Percentiles rank a stretch among this genome's conserved stretches.
These are phyloP conservation scores for Kondoa malvinella DNA, from an alignment of 768 basidiomycete species.

Conservation along the genomic window DNA sequence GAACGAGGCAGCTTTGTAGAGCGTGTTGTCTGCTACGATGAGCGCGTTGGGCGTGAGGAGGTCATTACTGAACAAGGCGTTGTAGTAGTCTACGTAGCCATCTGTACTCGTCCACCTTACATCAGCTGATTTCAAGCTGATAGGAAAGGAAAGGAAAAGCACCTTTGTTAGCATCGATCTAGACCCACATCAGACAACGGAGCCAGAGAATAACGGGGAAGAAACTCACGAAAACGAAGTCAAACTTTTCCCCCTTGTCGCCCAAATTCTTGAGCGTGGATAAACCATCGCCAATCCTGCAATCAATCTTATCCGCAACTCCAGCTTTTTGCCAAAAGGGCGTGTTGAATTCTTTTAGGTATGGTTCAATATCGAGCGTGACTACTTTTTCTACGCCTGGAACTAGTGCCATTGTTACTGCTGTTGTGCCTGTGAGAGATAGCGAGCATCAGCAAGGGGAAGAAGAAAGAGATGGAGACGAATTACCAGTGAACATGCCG, in stretches of 20 bases:
- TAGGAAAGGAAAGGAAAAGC: conserved; percentile 18
- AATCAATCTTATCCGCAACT: conserved; percentile 23
- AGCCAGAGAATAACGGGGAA: not conserved
- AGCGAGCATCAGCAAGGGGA: not conserved
- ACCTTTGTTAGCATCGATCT: conserved; percentile 25
- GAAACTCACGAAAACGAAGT: conserved; percentile 19
- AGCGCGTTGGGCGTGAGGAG: conserved; percentile 16
- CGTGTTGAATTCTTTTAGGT: conserved; percentile 13
- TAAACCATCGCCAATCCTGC: conserved; percentile 20
- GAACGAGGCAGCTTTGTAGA: conserved; percentile 19
- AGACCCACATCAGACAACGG: not conserved
- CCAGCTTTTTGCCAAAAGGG: conserved; percentile 22
- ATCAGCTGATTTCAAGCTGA: not conserved
- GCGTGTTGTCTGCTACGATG: conserved; percentile 25
- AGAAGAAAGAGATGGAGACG: not conserved
- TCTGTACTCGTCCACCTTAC: not conserved
- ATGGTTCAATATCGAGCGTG: conserved; percentile 30
- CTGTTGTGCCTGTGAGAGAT: conserved; percentile 10
- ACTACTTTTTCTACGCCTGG: conserved; percentile 35
- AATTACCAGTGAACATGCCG: conserved; percentile 20
- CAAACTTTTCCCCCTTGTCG: conserved; percentile 13
- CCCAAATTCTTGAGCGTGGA: conserved; percentile 17
- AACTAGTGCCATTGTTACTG: conserved; percentile 32
- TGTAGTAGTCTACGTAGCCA: not conserved
- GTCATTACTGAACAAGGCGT: conserved; percentile 2